Base-by-base conservation (phyloP, 805 yeast species). In the Yarrowia keelungensis region DNA sequence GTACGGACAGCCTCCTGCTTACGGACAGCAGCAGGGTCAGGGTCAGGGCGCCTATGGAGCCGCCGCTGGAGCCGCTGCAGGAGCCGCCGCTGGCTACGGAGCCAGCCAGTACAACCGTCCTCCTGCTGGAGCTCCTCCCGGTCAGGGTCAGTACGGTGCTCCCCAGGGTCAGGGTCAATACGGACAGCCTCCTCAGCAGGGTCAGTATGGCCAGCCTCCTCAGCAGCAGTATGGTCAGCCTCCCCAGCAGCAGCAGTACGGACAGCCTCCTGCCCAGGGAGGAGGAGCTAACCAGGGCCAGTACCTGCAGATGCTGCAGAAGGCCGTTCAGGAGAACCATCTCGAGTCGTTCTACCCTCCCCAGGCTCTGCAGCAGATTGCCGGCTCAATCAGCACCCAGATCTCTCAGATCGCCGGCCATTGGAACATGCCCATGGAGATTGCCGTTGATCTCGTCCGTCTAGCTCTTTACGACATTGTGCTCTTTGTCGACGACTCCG, bases 381-480 rank as follows among this genome's bases (percentile, higher is more conserved):
- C 76, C 15, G 53, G 69, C 19, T 68, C 74, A 35, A 71, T 75
- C 19, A 35, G 66, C 32, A 59, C 71, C 19, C 75, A 73, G 51
- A 70, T 70, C 14, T 38, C 54, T 12, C 70, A 69, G 58, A 61
- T 75, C 45, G 70, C 74, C 41, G 72, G 71, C 59, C 50, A 58
- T 35, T 75, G 78, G 78, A 49, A 70, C 10, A 71, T 75, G 41
- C 77, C 77, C n/a, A 68, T 69, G 67, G 76, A 75, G 69, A 69
- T 76, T 54, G 77, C 77, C 19, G 72, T 68, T 38, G 78, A 75
- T 69, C 69, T 74, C 12, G 74, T 72, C 45, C 72, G 76, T 1
- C 70, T 75, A 59, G 76, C 78, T 41, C 72, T 75, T 5, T 75
- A 75, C 69, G 78, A 76, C 67, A 73, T 76, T 58, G 75, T 76